These are phyloP conservation scores for Botrytis porri DNA, from an alignment of 2,329 filamentous ascomycete genomes.

Conservation along the genomic window DNA sequence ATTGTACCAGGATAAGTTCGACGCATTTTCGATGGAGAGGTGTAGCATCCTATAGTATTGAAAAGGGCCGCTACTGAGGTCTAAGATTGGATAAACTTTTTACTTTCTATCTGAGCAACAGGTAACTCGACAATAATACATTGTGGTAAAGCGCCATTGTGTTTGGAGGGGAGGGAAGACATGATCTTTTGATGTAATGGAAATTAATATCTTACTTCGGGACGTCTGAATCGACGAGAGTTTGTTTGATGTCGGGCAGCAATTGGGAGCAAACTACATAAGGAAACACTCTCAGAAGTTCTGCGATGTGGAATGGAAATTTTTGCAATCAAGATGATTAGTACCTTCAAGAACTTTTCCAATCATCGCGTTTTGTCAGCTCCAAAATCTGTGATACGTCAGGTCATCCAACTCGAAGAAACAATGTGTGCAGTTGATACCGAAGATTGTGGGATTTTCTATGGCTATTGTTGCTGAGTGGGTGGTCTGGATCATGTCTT, in stretches of 20 bases:
- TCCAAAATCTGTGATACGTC: not conserved
- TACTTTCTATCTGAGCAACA: no score
- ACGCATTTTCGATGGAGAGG: not conserved
- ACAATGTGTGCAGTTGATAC: constrained; percentile 20
- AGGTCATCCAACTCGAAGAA: constrained; percentile 14
- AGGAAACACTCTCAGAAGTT: not conserved
- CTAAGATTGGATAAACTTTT: not conserved
- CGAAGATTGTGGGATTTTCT: constrained; percentile 11
- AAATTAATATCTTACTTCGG: not conserved
- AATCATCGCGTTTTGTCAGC: not conserved
- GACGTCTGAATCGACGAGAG: no score
- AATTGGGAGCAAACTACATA: not conserved
- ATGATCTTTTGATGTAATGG: no score
- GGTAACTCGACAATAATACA: not conserved
- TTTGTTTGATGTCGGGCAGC: not conserved
- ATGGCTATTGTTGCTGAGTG: constrained; percentile 26
- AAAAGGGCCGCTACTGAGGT: not conserved
- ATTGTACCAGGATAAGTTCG: not conserved
- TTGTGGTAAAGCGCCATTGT: not conserved
- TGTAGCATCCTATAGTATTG: not conserved
- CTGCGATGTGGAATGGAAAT: not conserved
- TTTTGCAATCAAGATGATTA: not conserved
- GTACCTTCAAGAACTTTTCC: not conserved
- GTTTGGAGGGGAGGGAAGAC: not conserved
- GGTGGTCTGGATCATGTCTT: constrained; percentile 22